A percentile compares a stretch with the other conserved stretches of the same genome.
phyloP scores from a whole-genome alignment of 805 yeast species.

The Candida boleticola region DNA sequence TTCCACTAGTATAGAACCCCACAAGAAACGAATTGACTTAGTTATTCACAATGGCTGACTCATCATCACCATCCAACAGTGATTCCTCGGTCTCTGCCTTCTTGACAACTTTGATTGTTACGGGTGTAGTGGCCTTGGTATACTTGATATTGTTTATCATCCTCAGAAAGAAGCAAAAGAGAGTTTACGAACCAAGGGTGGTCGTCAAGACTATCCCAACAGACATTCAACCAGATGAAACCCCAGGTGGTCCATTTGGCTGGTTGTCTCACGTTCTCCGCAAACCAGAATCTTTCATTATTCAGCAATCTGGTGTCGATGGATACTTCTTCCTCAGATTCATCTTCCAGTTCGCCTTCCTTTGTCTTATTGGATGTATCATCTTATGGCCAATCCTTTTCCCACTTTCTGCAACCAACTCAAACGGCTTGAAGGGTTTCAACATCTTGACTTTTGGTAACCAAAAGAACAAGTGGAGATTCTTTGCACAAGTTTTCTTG shows the following conservation, averaged over 20 bases:
- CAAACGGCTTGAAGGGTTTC: slow-evolving; percentile 54
- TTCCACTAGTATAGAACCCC: no score
- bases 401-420: slow-evolving; percentile 74
- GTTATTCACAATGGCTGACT: slow-evolving; percentile 8
- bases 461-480: slow-evolving; percentile 59
- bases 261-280: slow-evolving; percentile 56
- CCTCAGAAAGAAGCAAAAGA: slow-evolving; percentile 40
- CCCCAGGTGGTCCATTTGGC: slow-evolving; percentile 44
- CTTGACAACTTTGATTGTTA: slow-evolving; percentile 46
- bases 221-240: slow-evolving; percentile 41
- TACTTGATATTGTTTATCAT: slow-evolving; percentile 38
- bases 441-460: slow-evolving; percentile 65
- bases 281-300: slow-evolving; percentile 58
- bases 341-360: slow-evolving; percentile 50
- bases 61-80: neutral
- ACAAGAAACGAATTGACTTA: no score
- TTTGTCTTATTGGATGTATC: slow-evolving; percentile 53
- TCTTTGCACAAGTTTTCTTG: slow-evolving; percentile 70
- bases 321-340: slow-evolving; percentile 75
- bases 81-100: slow-evolving; percentile 49
- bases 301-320: slow-evolving; percentile 72
- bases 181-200: slow-evolving; percentile 55
- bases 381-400: slow-evolving; percentile 67
- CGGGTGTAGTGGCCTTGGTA: slow-evolving; percentile 39
- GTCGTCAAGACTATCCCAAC: slow-evolving; percentile 45